Evolutionary conservation across 176 grass and related monocot species (phyloP), one percentile per base, ranked within the genome.

Genomic region (Oryza australiensis): DNA sequence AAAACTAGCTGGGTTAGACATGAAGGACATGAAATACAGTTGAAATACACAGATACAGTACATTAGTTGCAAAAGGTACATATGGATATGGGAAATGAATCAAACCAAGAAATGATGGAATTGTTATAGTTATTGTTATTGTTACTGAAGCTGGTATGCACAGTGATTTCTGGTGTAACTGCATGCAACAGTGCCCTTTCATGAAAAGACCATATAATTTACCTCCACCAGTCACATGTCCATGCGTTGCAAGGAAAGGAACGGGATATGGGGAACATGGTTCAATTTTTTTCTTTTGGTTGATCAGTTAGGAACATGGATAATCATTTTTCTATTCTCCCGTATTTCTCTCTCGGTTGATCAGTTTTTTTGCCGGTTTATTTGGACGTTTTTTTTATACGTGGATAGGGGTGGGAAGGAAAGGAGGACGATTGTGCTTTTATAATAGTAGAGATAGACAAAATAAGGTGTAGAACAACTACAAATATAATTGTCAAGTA

Each of bases 1-100:
- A 94, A 88, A 26, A 87, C 9, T 71, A 85, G 28, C 27, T 77
- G 28, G 28, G 81, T 90, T 86, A 90, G 79, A 72, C 34, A 71
- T 60, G 59, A 28, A 60, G 77, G 33, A 66, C 42, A 82, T 34
- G 15, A 27, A 15, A 1, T 9, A 62, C 9, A 69, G 26, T 60
- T 60, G 33, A 4, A 62, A 55, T 16, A 68, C 0, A 20, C 3
- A 73, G 26, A 20, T 79, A 53, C 62, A 53, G 32, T 65, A 79
- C 18, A 16, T 23, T 73, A 80, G 53, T 32, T 3, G 24, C 23
- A 80, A 32, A 86, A 55, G 2, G 66, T 42, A 43, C 34, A 9
- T 74, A 43, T 24, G 64, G 40, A 9, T 74, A 43, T 24, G 64
- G 40, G 18, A 32, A 80, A 53, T 75, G 16, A 73, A 72, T 29